Conservation (phyloP, 2,329 filamentous ascomycete species). For the Scortechinia acanthostroma region DNA sequence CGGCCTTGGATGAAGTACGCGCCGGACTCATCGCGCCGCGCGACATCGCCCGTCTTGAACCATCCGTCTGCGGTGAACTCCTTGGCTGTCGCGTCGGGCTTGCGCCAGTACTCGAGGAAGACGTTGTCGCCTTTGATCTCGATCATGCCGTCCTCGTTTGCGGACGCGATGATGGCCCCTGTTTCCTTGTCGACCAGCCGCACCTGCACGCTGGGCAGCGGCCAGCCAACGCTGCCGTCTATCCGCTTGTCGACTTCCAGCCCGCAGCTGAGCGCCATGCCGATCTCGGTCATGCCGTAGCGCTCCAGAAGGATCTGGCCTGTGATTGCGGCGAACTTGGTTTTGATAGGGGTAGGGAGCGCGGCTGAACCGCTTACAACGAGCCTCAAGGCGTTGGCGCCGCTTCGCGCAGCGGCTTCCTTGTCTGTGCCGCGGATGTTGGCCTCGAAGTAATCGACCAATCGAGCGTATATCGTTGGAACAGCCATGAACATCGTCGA, state of each 20-base stretch:
- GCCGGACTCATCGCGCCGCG: constrained; percentile 19
- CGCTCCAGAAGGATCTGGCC: constrained; percentile 32
- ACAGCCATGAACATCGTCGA: constrained; percentile 40
- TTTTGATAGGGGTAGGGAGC: constrained; percentile 27
- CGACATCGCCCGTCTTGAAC: constrained; percentile 38
- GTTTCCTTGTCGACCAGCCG: constrained; percentile 30
- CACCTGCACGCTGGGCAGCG: constrained; percentile 34
- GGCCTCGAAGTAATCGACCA: constrained; percentile 32
- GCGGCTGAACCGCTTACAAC: constrained; percentile 31
- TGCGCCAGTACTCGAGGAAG: constrained; percentile 30
- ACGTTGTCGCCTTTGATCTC: constrained; percentile 29
- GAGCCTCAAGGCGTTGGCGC: constrained; percentile 22
- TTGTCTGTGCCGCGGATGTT: constrained; percentile 21
- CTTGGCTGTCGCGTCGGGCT: constrained; percentile 30
- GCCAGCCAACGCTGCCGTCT: constrained; percentile 31
- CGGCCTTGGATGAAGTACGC: constrained; percentile 44
- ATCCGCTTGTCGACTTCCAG: constrained; percentile 25
- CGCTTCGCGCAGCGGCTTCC: constrained; percentile 18
- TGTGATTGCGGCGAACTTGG: constrained; percentile 26
- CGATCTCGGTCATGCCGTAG: constrained; percentile 41
- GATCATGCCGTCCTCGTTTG: constrained; percentile 28
- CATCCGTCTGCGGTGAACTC: constrained; percentile 36
- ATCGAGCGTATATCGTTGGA: constrained; percentile 38
- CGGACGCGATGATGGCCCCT: constrained; percentile 10
- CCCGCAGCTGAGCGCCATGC: constrained; percentile 34